These are phyloP conservation scores for Coriolopsis trogii DNA, from an alignment of 1,284 basidiomycete genomes.

Conservation along the genomic window DNA sequence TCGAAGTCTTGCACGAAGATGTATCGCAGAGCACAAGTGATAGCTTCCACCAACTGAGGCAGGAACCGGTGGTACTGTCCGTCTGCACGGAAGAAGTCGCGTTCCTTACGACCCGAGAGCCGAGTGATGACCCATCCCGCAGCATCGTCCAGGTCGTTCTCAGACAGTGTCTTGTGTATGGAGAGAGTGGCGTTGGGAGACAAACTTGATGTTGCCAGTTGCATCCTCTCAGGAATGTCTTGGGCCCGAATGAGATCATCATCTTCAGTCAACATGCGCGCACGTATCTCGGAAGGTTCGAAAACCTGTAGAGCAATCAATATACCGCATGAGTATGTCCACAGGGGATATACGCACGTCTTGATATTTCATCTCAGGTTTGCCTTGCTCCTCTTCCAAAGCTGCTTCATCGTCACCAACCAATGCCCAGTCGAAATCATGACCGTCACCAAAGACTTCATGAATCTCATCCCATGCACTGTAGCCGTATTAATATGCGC, in stretches of 20 bases:
- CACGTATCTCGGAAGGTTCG: constrained; percentile 95
- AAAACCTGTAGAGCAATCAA: constrained; percentile 71
- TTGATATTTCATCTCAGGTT: constrained; percentile 83
- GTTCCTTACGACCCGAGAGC: constrained; percentile 78
- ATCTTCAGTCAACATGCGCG: constrained; percentile 89
- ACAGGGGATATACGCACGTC: constrained; percentile 77
- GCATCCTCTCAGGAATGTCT: constrained; percentile 97
- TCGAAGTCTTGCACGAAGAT: constrained; percentile 91
- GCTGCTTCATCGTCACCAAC: constrained; percentile 73
- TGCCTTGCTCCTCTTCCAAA: constrained; percentile 61
- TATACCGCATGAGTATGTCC: neutral
- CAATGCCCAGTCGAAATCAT: constrained; percentile 96
- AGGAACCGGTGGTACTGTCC: constrained; percentile 64
- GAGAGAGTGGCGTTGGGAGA: constrained; percentile 71
- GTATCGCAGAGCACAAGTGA: constrained; percentile 81
- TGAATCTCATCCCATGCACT: constrained; percentile 98
- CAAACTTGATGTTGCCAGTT: constrained; percentile 87
- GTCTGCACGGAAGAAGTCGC: constrained; percentile 71
- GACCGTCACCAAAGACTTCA: constrained; percentile 96
- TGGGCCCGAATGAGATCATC: constrained; percentile 91
- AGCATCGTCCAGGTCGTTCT: constrained; percentile 79
- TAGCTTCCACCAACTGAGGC: constrained; percentile 76
- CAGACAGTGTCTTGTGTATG: constrained; percentile 65
- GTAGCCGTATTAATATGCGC: constrained; percentile 25
- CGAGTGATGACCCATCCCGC: constrained; percentile 90